Evolutionary conservation across 2,329 filamentous ascomycete species (phyloP).

Genomic region (Ophiostoma novo-ulmi): DNA sequence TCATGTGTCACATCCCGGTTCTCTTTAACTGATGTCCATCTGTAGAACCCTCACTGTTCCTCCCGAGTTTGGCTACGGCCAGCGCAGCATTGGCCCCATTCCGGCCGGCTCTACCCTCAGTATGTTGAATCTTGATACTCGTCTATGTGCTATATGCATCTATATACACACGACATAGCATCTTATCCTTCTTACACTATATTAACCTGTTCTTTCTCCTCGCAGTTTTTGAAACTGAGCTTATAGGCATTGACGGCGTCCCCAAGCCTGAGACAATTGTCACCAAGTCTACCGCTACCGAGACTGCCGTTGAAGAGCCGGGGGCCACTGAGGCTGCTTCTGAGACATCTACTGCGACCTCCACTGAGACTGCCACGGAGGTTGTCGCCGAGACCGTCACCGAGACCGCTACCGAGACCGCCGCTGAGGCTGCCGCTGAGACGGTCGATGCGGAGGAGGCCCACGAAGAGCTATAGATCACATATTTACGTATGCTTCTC

Average conservation of each 20-base stretch:
- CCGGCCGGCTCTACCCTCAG: conserved; percentile 72
- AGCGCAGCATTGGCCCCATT: conserved; percentile 72
- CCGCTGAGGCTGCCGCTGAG: conserved; percentile 40
- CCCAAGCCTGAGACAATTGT: conserved; percentile 45
- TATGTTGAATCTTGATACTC: conserved; percentile 38
- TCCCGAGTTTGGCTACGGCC: conserved; percentile 78
- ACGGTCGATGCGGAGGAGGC: conserved; percentile 31
- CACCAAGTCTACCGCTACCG: conserved; percentile 37
- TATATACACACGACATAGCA: neutral
- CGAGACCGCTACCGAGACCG: conserved; percentile 41
- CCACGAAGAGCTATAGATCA: neutral
- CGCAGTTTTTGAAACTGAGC: conserved; percentile 63
- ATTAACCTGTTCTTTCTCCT: neutral
- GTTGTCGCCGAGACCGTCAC: conserved; percentile 45
- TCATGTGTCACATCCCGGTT: neutral
- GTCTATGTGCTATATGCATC: neutral
- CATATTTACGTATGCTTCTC: neutral
- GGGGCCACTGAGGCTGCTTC: conserved; percentile 39
- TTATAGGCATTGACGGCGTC: conserved; percentile 77
- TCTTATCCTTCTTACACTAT: neutral
- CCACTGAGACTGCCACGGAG: conserved; percentile 38
- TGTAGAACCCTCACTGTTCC: conserved; percentile 75
- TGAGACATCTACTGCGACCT: conserved; percentile 35
- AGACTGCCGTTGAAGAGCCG: conserved; percentile 32
- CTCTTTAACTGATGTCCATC: neutral